phyloP scores from a whole-genome alignment of 208 protist species.

The Trypanosoma brucei region DNA sequence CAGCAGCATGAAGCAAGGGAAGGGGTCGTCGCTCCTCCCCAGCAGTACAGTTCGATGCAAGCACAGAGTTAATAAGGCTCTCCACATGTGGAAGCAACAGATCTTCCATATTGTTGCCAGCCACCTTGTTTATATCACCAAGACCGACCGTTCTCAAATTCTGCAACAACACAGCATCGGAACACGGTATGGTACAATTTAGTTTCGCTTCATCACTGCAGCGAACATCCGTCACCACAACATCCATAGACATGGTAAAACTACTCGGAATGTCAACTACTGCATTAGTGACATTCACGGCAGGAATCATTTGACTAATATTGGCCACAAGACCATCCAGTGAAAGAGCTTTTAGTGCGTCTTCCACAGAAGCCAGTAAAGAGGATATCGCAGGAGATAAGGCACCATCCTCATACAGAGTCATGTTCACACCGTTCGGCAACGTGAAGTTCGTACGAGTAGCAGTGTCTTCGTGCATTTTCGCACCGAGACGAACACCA shows the following conservation, averaged over 20 bases:
- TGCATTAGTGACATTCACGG: background rate
- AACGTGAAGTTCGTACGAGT: constrained; percentile 19
- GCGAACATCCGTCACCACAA: constrained; percentile 19
- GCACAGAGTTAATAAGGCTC: constrained; percentile 1
- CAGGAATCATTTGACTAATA: background rate
- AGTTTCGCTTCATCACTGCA: constrained; percentile 15
- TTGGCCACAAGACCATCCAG: background rate
- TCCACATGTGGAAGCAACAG: background rate
- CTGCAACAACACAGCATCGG: constrained; percentile 13
- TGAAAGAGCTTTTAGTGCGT: background rate
- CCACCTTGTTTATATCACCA: constrained; percentile 5
- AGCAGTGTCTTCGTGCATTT: constrained; percentile 9
- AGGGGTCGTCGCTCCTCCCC: background rate
- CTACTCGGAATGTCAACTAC: background rate
- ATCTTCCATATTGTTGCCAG: constrained; percentile 5
- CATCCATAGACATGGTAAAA: constrained; percentile 11
- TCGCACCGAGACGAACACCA: constrained; percentile 8
- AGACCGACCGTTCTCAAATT: constrained; percentile 12
- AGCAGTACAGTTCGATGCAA: background rate
- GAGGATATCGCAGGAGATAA: background rate
- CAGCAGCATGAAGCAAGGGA: background rate
- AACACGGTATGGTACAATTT: constrained; percentile 19
- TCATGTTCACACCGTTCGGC: constrained; percentile 9
- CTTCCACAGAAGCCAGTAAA: background rate
- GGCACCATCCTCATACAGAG: constrained; percentile 4